phyloP scores from a whole-genome alignment of 495 filamentous ascomycete genomes.

The Penicillium crystallinum region DNA sequence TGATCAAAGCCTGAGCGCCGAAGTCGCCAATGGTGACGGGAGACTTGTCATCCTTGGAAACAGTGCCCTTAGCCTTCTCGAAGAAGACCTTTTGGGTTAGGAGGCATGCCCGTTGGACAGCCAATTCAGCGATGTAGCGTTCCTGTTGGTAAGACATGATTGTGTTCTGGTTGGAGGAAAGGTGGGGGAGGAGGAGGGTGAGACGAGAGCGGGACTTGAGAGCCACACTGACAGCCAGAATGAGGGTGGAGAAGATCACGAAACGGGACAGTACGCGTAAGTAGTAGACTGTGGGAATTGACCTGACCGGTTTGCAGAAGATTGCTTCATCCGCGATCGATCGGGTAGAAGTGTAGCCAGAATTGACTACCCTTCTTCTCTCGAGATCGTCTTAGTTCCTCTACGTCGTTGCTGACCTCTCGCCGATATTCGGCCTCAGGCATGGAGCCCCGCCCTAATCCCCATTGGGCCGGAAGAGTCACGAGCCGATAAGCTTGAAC shows the following conservation, averaged over 20 bases:
- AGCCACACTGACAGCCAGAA: slow-evolving; percentile 47
- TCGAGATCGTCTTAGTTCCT: neutral
- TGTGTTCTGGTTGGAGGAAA: slow-evolving; percentile 24
- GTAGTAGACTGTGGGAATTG: slow-evolving; percentile 11
- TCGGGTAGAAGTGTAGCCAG: neutral
- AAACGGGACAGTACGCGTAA: slow-evolving; percentile 34
- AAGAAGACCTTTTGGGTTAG: slow-evolving; percentile 93
- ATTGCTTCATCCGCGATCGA: slow-evolving; percentile 7
- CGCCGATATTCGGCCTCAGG: neutral
- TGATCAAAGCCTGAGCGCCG: slow-evolving; percentile 94
- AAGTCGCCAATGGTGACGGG: slow-evolving; percentile 98
- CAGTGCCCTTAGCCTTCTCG: slow-evolving; percentile 84
- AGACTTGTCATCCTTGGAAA: slow-evolving; percentile 90
- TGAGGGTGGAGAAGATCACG: slow-evolving; percentile 40
- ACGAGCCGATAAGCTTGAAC: slow-evolving; percentile 14
- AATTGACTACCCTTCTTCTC: slow-evolving; percentile 6
- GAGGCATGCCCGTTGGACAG: slow-evolving; percentile 81
- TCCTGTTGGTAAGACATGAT: slow-evolving; percentile 68
- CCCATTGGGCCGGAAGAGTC: slow-evolving; percentile 20
- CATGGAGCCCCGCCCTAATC: slow-evolving; percentile 30
- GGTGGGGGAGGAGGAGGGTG: slow-evolving; percentile 31
- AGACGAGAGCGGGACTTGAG: slow-evolving; percentile 43
- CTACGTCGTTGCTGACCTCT: neutral
- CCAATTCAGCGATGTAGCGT: slow-evolving; percentile 79
- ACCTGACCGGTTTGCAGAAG: slow-evolving; percentile 1